Base-by-base conservation (phyloP, 495 filamentous ascomycete genomes). In the Bacidia rubella region DNA sequence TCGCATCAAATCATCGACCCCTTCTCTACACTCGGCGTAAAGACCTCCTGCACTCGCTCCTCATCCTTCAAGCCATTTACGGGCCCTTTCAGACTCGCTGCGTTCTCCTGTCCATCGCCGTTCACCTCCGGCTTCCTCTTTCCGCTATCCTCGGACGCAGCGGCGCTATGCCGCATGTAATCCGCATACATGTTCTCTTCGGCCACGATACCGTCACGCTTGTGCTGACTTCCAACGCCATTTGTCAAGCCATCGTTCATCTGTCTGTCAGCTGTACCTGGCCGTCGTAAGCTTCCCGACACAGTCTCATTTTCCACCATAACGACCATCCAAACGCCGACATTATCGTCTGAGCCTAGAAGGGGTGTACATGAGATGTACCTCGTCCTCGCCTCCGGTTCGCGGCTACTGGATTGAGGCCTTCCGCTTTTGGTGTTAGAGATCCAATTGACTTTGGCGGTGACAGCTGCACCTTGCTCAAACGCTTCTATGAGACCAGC, bases 251-350 rank as follows among this genome's bases (percentile, higher is more conserved):
- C 47, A 17, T 29, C 32, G 19, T 25, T 25, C 2, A 22, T 26
- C 26, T 35, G 47, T 12, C 56, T 27, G 3, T 51, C 42, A 2
- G 53, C 1, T 11, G 58, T 44, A 1, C 51, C 44, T 2, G 27
- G 41, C 20, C 59, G 53, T 10, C 52, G 53, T 0, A 56, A 45
- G 5, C 56, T 46, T 3, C 47, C 48, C 40, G 56, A 56, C 5
- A 56, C 59, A 24, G 23, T n/a, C 43, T 74, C 71, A 25, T 65
- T 64, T 50, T 81, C 78, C 0, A 82, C 73, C 58, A 83, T 70
- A 0, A 82, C 72, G 17, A 83, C 68, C 76, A 84, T 79, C 78
- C 77, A 82, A 0, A 81, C 78, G 47, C 80, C 80, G 9, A 81
- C 69, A 10, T 70, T 65, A 15, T 76, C 73, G 54, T 82, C 73